Conservation (phyloP, 108 stramenopile species). For the Skeletonema potamos region DNA sequence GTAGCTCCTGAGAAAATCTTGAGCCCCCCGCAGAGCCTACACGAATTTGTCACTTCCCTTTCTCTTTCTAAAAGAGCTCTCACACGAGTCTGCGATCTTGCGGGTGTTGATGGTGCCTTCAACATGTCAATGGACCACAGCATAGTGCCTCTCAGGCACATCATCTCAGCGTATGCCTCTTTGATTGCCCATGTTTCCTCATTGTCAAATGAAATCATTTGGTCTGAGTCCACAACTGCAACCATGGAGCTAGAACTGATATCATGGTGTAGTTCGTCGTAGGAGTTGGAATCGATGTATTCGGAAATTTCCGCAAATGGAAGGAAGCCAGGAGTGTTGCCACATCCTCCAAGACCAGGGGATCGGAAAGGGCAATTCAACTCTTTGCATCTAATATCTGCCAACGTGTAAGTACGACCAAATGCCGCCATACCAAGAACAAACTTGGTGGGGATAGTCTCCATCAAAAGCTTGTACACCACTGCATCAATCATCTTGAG, state of each 20-base stretch:
- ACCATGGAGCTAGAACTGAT: slow-evolving; percentile 46
- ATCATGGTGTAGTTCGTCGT: slow-evolving; percentile 40
- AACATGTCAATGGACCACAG: slow-evolving; percentile 56
- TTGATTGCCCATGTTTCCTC: slow-evolving; percentile 47
- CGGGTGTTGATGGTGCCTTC: slow-evolving; percentile 11
- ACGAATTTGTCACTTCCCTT: background rate
- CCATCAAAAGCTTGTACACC: slow-evolving; percentile 28
- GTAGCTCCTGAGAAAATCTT: slow-evolving; percentile 9
- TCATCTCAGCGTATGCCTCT: slow-evolving; percentile 51
- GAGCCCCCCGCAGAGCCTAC: slow-evolving; percentile 27
- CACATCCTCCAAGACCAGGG: slow-evolving; percentile 51
- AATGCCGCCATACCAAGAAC: slow-evolving; percentile 56
- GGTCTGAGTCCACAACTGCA: slow-evolving; percentile 37
- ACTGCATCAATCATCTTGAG: slow-evolving; percentile 51
- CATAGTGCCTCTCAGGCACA: slow-evolving; percentile 53
- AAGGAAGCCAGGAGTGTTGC: slow-evolving; percentile 46
- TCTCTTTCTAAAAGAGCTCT: background rate
- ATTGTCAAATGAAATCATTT: slow-evolving; percentile 50
- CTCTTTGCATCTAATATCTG: slow-evolving; percentile 46
- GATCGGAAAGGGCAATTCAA: slow-evolving; percentile 48
- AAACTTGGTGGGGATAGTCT: slow-evolving; percentile 38
- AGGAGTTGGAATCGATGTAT: slow-evolving; percentile 37
- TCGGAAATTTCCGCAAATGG: slow-evolving; percentile 46
- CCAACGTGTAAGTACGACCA: slow-evolving; percentile 48
- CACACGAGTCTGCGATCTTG: slow-evolving; percentile 4